These are phyloP conservation scores for Schoenoplectus triqueter DNA, from an alignment of 202 grass and related monocot species.

Conservation along the genomic window DNA sequence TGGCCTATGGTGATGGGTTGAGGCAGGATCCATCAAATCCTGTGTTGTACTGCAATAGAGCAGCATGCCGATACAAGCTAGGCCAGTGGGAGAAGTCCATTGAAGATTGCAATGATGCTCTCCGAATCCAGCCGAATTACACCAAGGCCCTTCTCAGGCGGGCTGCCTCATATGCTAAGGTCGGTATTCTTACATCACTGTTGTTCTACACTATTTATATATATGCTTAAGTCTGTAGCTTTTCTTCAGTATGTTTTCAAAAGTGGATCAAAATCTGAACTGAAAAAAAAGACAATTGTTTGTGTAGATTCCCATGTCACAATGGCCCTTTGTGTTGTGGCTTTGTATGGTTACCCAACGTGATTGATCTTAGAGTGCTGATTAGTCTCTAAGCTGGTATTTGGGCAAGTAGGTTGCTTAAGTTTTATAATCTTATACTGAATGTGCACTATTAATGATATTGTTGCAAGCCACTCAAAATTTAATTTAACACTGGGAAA, in stretches of 20 bases:
- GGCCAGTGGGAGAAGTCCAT: conserved; percentile 90
- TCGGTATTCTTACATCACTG: conserved; percentile 23
- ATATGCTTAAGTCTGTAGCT: neutral
- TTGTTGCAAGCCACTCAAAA: neutral
- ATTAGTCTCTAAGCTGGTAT: neutral
- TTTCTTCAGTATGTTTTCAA: neutral
- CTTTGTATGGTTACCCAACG: neutral
- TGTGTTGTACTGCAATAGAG: conserved; percentile 92
- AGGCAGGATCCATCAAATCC: conserved; percentile 70
- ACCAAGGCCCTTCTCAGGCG: conserved; percentile 92
- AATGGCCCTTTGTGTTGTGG: neutral
- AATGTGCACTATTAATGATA: neutral
- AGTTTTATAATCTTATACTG: neutral
- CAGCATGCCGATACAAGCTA: conserved; percentile 85
- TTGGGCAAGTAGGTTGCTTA: neutral
- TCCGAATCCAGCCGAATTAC: conserved; percentile 87
- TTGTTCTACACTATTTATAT: neutral
- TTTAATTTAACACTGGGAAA: neutral
- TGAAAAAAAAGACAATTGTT: too few species aligned
- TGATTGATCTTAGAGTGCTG: neutral
- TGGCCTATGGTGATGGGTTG: conserved; percentile 87
- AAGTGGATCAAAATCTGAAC: neutral
- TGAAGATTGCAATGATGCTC: conserved; percentile 93
- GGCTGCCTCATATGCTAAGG: conserved; percentile 88
- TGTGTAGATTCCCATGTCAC: too few species aligned